Evolutionary conservation across 148 eudicot species (phyloP), one percentile per base, ranked within the genome.

Genomic region (Hydrangea macrophylla): DNA sequence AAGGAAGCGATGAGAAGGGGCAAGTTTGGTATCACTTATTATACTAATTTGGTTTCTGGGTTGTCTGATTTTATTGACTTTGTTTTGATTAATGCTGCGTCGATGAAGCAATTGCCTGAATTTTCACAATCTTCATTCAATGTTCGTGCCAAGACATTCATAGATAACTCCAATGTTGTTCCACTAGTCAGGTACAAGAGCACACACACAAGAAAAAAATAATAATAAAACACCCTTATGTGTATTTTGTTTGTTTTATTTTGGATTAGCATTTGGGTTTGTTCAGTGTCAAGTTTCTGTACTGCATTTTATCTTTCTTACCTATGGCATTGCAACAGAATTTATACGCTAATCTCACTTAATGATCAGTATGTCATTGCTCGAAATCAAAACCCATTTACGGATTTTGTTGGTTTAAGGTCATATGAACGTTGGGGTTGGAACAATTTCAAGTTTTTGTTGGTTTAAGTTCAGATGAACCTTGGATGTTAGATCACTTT

Each of bases 31-130:
- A 90, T 93, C 42, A 90, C 94, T 58, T 93, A 90, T 57, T 63
- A 75, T 2, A 77, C 73, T 9, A 93, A 90, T 85, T 55, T 93
- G 82, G 84, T 79, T 22, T 62, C 79, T 2, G 70, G 59, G 53
- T 55, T 86, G 53, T 59, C 77, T 33, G 90, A 70, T 2, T 93
- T 84, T 70, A 25, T 93, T 60, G 98, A 93, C 75, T 83, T 73
- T 78, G 89, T 90, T 4, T 85, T 93, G 92, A 90, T 93, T 82
- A 81, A 82, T 48, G 94, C 94, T 75, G 94, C 89, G 67, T 53
- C 76, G 17, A 71, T 93, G 98, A 93, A 90, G 76, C 77, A 73
- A 51, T 66, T 72, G 60, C 79, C 78, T 22, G 85, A 88, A 25
- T 90, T 73, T 69, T 75, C 82, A 6, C 58, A 62, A 23, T 64